phyloP scores from a whole-genome alignment of 306 rosid species.

The Comarum palustre region DNA sequence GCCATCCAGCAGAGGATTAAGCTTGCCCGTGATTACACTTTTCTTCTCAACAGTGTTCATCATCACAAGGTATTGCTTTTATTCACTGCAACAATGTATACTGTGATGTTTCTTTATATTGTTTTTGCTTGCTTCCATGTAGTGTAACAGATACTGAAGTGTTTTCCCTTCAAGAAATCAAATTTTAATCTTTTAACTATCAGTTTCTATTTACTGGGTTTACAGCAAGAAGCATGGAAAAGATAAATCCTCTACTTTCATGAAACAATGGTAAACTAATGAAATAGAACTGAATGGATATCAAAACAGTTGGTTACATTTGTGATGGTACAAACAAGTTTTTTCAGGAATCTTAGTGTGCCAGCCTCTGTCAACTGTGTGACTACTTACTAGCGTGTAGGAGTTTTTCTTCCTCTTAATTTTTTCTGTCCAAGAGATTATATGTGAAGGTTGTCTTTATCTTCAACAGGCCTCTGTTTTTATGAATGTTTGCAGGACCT shows the following conservation, averaged over 20 bases:
- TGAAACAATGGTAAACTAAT: neutral
- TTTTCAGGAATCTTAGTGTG: neutral
- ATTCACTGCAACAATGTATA: constrained; percentile 3
- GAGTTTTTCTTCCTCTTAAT: neutral
- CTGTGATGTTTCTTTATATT: neutral
- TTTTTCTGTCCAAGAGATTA: neutral
- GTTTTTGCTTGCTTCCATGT: neutral
- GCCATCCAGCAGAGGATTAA: constrained; percentile 61
- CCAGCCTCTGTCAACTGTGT: neutral
- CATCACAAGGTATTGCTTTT: constrained; percentile 61
- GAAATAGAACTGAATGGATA: neutral
- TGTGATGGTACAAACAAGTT: neutral
- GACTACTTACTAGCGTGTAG: neutral
- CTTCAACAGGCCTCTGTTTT: constrained; percentile 9
- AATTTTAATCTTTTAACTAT: neutral
- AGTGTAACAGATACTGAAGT: neutral
- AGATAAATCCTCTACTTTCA: neutral
- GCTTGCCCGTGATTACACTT: constrained; percentile 71
- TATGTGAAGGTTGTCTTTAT: neutral
- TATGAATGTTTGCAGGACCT: constrained; percentile 57
- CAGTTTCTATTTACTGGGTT: neutral
- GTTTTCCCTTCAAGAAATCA: neutral
- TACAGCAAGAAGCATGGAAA: neutral
- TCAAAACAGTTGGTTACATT: neutral
- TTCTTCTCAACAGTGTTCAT: constrained; percentile 73